phyloP scores from a whole-genome alignment of 106 monocot genomes.

The Ottelia alismoides region DNA sequence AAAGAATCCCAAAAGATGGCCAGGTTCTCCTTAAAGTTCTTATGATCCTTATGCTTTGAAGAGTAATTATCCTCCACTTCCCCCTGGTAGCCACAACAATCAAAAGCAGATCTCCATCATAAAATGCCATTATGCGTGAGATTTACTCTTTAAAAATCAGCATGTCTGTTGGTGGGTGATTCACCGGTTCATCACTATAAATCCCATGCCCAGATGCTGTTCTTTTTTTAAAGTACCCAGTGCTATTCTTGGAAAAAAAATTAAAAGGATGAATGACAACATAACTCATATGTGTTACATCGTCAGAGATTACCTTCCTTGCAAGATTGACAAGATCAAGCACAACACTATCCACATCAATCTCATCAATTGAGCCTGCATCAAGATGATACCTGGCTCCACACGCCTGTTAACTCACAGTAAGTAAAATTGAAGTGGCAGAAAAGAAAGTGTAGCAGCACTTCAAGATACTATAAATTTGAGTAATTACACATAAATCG shows the following conservation, averaged over 20 bases:
- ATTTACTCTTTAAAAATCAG: too few relatives aligned
- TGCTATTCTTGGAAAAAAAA: too few relatives aligned
- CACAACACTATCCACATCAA: conserved; percentile 79
- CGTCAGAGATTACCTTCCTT: conserved; percentile 50
- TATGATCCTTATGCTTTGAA: conserved; percentile 81
- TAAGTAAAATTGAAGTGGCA: not conserved
- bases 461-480: not conserved
- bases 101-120: too few relatives aligned
- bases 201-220: too few relatives aligned
- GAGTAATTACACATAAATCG: not conserved
- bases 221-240: too few relatives aligned
- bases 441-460: conserved; percentile 1
- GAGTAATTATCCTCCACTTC: conserved; percentile 63
- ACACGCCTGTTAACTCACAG: conserved; percentile 46
- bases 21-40: conserved; percentile 87
- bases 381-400: conserved; percentile 82
- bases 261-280: not conserved
- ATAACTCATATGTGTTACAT: not conserved
- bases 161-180: too few relatives aligned
- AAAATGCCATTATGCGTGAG: too few relatives aligned
- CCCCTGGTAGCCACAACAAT: conserved; percentile 25
- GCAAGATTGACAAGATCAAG: conserved; percentile 69
- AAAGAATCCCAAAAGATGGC: conserved; percentile 70
- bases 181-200: too few relatives aligned
- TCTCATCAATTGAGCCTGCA: conserved; percentile 49